Evolutionary conservation across 257 asterid genomes (phyloP), one percentile per base, ranked within the genome.

Genomic region (Rehmannia glutinosa): DNA sequence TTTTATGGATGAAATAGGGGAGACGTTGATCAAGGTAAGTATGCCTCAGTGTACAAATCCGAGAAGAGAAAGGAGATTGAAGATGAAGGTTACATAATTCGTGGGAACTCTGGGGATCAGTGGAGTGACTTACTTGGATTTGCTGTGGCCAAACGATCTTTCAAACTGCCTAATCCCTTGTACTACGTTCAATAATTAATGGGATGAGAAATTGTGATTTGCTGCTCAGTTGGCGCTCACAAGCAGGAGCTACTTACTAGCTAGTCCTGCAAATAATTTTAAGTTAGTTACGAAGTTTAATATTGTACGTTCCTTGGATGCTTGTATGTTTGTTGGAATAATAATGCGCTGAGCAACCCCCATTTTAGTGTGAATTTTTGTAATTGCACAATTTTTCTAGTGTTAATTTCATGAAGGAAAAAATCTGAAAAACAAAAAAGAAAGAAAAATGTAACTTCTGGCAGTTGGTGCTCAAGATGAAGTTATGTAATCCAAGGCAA

Each of bases 81-180:
- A 79, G 87, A 87, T 27, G 94, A 84, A 82, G 96, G 97, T 55
- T 92, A 80, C 83, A 62, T 63, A 13, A 82, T 92, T 59, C 88
- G 68, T 2, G 97, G 98, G 38, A 87, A 68, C 64, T 92, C 93
- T n/a, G 96, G 98, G 28, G 97, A 90, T 78, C 97, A 92, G 58
- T 92, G 98, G 98, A 92, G 95, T 64, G 96, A 90, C 76, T 79
- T 92, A 78, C 60, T 11, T 1, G 98, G 98, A 49, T 90, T 68
- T 28, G 81, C 95, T 5, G 64, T 87, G 16, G 97, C 90, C 12
- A 42, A 59, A 38, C 75, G 96, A 55, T 92, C 98, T 24, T 90
- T 92, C 78, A 92, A 92, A 71, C 82, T 90, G 55, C 98, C 98
- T 6, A 92, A 90, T 77, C 93, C 89, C 16, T 49, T 87, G 74